phyloP scores from a whole-genome alignment of 2,329 filamentous ascomycete genomes.

The Hymenoscyphus linearis region DNA sequence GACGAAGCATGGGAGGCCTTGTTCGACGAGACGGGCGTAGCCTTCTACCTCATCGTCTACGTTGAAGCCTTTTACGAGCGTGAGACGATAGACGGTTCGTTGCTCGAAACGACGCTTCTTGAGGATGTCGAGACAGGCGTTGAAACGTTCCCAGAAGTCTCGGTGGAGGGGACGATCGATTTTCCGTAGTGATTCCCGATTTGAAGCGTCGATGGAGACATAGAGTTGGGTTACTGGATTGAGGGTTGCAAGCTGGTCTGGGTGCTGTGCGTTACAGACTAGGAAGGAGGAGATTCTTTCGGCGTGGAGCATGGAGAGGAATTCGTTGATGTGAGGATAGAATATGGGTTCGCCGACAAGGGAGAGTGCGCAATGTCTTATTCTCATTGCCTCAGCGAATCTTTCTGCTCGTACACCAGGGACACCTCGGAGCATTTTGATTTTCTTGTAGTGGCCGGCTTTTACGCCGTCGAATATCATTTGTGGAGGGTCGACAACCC shows the following conservation, averaged over 20 bases:
- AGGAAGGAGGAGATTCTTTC: conserved; percentile 91
- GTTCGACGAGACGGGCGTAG: conserved; percentile 83
- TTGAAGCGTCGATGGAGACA: conserved; percentile 91
- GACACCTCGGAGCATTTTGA: conserved; percentile 92
- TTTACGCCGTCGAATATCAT: conserved; percentile 88
- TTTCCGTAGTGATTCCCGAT: conserved; percentile 77
- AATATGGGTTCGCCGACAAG: conserved; percentile 98
- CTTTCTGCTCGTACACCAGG: conserved; percentile 88
- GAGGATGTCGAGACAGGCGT: conserved; percentile 83
- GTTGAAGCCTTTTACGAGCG: conserved; percentile 97
- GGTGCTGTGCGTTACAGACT: conserved; percentile 96
- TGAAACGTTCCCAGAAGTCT: conserved; percentile 97
- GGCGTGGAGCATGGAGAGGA: conserved; percentile 73
- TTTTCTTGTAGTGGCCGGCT: conserved; percentile 90
- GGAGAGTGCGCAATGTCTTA: conserved; percentile 86
- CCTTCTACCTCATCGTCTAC: conserved; percentile 88
- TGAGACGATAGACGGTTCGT: conserved; percentile 89
- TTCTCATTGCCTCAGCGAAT: conserved; percentile 87
- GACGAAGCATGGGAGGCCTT: conserved; percentile 83
- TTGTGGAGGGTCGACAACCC: conserved; percentile 87
- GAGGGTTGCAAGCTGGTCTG: conserved; percentile 77
- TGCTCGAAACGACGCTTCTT: conserved; percentile 77
- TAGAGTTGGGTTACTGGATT: conserved; percentile 91
- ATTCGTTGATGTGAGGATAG: conserved; percentile 95
- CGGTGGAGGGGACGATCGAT: conserved; percentile 91